Evolutionary conservation across 345 rosid genomes (phyloP).

Genomic region (Viola odorata): DNA sequence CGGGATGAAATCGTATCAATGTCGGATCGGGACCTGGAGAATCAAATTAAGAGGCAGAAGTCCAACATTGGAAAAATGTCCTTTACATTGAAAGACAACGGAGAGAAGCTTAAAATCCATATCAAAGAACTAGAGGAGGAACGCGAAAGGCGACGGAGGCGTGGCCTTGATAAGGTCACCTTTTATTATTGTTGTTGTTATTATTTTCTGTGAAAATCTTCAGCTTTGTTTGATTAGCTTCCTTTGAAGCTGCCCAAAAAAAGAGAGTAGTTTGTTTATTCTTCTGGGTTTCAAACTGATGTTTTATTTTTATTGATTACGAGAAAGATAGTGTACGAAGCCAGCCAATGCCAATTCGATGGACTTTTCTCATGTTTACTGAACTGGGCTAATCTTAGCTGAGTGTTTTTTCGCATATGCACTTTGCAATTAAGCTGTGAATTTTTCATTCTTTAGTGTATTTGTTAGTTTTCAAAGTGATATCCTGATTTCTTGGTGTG

Average conservation of each 20-base stretch:
- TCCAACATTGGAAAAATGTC: not conserved
- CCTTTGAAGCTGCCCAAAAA: constrained; percentile 6
- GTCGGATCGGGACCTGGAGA: not conserved
- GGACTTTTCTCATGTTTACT: no score
- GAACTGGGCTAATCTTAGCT: no score
- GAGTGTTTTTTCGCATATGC: no score
- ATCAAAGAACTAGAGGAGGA: constrained; percentile 41
- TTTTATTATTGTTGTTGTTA: not conserved
- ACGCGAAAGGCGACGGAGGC: constrained; percentile 36
- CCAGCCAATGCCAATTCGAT: no score
- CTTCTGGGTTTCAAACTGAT: not conserved
- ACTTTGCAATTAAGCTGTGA: not conserved
- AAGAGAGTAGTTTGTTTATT: not conserved
- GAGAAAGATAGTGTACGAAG: no score
- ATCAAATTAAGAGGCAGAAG: not conserved
- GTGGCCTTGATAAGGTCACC: constrained; percentile 27
- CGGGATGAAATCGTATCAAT: not conserved
- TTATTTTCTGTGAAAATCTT: not conserved
- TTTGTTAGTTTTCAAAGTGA: not conserved
- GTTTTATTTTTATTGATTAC: no score
- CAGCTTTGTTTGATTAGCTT: not conserved
- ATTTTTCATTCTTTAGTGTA: not conserved
- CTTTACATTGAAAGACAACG: constrained; percentile 37
- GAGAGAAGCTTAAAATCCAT: constrained; percentile 33
- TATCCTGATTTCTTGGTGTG: not conserved